Conservation (phyloP, 306 rosid species). For the Luffa acutangula region DNA sequence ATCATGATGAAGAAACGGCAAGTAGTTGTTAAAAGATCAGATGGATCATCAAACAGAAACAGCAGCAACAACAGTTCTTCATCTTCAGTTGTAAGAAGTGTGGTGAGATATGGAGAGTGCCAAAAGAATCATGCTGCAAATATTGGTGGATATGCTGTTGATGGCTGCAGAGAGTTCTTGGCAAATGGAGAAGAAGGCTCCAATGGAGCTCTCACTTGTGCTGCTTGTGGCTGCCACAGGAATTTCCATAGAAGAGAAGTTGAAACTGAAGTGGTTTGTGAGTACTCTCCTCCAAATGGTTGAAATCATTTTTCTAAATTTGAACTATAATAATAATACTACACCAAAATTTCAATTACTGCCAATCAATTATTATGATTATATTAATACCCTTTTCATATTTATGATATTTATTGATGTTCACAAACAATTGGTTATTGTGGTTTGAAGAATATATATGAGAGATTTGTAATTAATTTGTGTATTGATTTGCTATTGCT, state of each 20-base stretch:
- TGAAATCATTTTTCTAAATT: too few relatives aligned
- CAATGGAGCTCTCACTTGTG: conserved; percentile 49
- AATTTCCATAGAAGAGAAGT: conserved; percentile 67
- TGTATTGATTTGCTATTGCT: neutral
- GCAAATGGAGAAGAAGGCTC: conserved; percentile 53
- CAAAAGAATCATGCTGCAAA: conserved; percentile 89
- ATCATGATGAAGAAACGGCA: conserved; percentile 68
- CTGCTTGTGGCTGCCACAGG: conserved; percentile 88
- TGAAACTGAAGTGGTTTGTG: conserved; percentile 85
- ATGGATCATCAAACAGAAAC: conserved; percentile 26
- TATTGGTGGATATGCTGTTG: conserved; percentile 83
- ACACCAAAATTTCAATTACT: neutral
- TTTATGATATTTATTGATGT: neutral
- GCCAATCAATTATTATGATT: neutral
- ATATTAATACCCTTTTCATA: neutral
- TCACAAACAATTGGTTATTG: neutral
- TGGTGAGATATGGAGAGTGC: conserved; percentile 62
- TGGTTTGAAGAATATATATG: neutral
- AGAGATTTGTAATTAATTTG: conserved; percentile 7
- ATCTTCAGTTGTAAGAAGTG: conserved; percentile 46
- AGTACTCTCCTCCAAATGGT: conserved; percentile 67
- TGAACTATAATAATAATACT: neutral
- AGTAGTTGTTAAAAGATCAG: conserved; percentile 49
- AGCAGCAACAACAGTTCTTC: conserved; percentile 23
- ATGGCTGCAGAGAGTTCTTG: conserved; percentile 87